Base-by-base conservation (phyloP, 192 early-diverging fungal species). In the Coemansia aciculifera region DNA sequence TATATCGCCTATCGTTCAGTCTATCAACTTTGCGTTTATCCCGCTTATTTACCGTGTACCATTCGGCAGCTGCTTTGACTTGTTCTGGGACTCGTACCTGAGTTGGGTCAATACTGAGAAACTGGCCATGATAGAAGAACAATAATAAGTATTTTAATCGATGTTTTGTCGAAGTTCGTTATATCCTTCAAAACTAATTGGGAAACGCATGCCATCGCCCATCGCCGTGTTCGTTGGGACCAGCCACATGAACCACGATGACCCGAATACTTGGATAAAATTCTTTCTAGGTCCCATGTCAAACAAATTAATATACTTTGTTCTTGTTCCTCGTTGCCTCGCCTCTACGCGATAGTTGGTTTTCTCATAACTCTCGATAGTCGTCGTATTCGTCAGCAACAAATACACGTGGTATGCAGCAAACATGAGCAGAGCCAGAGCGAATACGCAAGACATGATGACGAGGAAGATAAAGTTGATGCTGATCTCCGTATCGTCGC, bases 1-100 rank as follows among this genome's bases (percentile, higher is more conserved):
- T 13, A 77, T 91, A 8, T 91, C 89, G 86, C 91, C 91, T n/a
- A 71, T 89, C 17, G 87, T 91, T 17, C 91, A 93, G 68, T 67
- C 86, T 4, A 68, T 93, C 34, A 93, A 93, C 69, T 93, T 93
- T 75, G 85, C 85, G 44, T 91, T 90, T 74, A 80, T 90, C 60
- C 91, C 91, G 23, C 77, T 93, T 23, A 76, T 80, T 21, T 89
- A 87, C 64, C 84, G 90, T 10, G 77, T 93, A 19, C 91, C 91
- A 1, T 90, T 93, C 76, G 87, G 88, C 36, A 91, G 90, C 71
- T 82, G 83, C 56, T 79, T 90, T 64, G 90, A 89, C 21, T 78
- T 93, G 42, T 83, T 90, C 46, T 93, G 91, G 91, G 90, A 90
- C 68, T 78, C 86, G 24, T 93, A 91, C 63, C 81, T 93, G 8